These are phyloP conservation scores for Coemansia sp. DNA, from an alignment of 192 early-diverging fungal species.

Conservation along the genomic window DNA sequence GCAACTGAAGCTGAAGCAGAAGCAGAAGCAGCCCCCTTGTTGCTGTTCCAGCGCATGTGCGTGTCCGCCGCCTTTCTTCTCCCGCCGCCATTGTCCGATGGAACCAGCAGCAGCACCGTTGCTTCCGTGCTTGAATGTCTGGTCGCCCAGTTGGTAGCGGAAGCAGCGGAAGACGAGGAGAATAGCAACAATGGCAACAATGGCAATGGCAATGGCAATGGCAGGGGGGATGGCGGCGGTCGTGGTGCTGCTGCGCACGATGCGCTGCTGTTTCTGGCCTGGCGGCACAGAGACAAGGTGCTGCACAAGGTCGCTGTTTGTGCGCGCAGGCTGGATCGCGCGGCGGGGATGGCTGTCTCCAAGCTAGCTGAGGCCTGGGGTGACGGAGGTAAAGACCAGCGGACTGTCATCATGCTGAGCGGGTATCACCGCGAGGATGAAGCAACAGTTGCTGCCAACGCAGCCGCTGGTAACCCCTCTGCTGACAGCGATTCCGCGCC, in stretches of 20 bases:
- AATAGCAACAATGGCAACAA: no score
- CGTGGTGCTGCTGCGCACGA: no score
- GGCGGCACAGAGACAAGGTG: conserved; percentile 16
- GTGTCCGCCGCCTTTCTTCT: conserved; percentile 28
- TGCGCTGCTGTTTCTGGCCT: conserved; percentile 31
- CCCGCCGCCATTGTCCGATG: conserved; percentile 7
- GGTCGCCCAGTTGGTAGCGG: neutral
- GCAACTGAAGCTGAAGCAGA: no score
- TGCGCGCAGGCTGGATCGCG: conserved; percentile 2
- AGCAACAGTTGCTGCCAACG: neutral
- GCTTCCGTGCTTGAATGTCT: conserved; percentile 1
- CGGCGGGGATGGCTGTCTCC: neutral
- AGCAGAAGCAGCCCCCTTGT: neutral
- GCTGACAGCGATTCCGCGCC: no score
- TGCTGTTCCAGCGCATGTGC: neutral
- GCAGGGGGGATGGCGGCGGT: conserved; percentile 3
- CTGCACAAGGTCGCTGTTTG: conserved; percentile 8
- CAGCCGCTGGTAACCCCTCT: no score
- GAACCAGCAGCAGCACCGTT: neutral
- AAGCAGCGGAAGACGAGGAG: neutral
- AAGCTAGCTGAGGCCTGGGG: neutral
- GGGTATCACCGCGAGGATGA: neutral
- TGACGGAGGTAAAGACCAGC: neutral
- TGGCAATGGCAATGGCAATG: no score
- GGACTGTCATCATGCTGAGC: neutral